Base-by-base conservation (phyloP, 1,284 basidiomycete species). In the Papiliotrema flavescens region DNA sequence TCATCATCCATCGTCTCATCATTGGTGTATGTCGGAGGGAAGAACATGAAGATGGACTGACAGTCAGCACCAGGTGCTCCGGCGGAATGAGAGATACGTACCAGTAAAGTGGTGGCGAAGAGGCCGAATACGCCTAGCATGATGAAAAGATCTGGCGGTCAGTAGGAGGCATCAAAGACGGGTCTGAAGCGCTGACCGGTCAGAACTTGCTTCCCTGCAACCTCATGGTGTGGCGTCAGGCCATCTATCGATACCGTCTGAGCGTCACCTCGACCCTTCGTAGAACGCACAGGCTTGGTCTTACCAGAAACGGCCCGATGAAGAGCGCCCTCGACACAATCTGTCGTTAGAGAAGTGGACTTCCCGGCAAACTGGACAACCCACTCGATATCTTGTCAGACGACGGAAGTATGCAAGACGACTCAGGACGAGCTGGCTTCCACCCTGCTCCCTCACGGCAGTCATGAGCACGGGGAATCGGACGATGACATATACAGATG, bases 31-130 rank as follows among this genome's bases (percentile, higher is more conserved):
- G 46, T 34, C 5, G 53, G 55, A 17, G 55, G 55, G 51, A 53
- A 57, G 42, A 57, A 57, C 40, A 57, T 53, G 55, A 39, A 57
- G n/a, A 57, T 44, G 19, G 55, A 57, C 36, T 49, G 23, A 13
- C 44, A 13, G 5, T 7, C n/a, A 48, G 14, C 35, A 37, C 20
- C 11, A 23, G 19, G 20, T 3, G 14, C 7, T 15, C 8, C 3
- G 13, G 15, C 8, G 22, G 13, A 17, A 20, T 34, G 34, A 20
- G 23, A 24, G 8, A 8, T 14, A 36, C 53, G 19, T 34, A 55
- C 53, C n/a, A 51, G 45, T 9, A 55, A 34, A 14, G 48, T 55
- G 9, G 53, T 50, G 2, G 24, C 53, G 19, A 55, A 32, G 19
- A 55, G 26, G 19, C 53, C 53, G 14, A 55, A n/a, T 8, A 51